phyloP scores from a whole-genome alignment of 805 yeast species.

The Zygoascus flipseniorum region DNA sequence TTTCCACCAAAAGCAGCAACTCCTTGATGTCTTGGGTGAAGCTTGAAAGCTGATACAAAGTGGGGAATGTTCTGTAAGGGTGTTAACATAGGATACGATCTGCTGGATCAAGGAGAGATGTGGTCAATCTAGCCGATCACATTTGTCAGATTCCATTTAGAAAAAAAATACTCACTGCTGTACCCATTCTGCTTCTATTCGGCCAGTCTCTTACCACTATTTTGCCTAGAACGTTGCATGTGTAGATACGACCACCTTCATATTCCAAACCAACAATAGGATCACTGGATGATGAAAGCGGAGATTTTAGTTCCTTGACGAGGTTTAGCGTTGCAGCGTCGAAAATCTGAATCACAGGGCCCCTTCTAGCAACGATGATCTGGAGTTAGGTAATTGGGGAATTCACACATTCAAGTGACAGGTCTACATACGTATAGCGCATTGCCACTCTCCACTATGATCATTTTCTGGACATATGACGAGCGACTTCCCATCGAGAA shows the following conservation, averaged over 20 bases:
- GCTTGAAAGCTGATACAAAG: conserved; percentile 30
- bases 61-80: background rate
- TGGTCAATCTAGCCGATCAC: background rate
- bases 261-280: conserved; percentile 16
- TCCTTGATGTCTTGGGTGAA: conserved; percentile 33
- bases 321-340: conserved; percentile 10
- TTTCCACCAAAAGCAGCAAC: conserved; percentile 43
- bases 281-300: conserved; percentile 6
- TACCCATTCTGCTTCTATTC: background rate
- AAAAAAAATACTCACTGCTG: background rate
- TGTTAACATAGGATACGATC: background rate
- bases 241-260: conserved; percentile 7
- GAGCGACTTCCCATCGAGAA: conserved; percentile 14
- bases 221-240: conserved; percentile 14
- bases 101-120: background rate
- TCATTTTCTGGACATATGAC: conserved; percentile 17
- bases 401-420: background rate
- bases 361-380: conserved; percentile 18
- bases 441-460: background rate
- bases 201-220: conserved; percentile 14
- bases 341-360: conserved; percentile 17
- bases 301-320: conserved; percentile 16
- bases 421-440: conserved; percentile 7
- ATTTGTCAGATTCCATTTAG: background rate
- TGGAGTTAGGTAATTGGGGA: background rate